These are phyloP conservation scores for Cladosporium cucumerinum DNA, from an alignment of 2,329 filamentous ascomycete species.

Conservation along the genomic window DNA sequence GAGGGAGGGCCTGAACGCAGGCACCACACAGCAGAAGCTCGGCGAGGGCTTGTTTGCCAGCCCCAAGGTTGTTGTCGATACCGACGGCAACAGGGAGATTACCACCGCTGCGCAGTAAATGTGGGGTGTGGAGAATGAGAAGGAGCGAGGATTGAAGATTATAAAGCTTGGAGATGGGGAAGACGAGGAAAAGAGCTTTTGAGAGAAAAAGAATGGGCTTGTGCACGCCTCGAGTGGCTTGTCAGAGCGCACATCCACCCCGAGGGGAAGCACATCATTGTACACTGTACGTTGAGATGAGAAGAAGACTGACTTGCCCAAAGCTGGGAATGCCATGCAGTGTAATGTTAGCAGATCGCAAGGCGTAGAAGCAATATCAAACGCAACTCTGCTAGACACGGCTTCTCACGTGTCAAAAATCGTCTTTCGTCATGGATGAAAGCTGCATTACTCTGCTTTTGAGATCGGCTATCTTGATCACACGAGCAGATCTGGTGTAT, in stretches of 20 bases:
- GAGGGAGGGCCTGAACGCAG: conserved; percentile 49
- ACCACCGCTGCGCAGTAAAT: conserved; percentile 20
- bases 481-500: too few species aligned
- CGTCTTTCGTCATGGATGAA: background rate
- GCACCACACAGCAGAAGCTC: conserved; percentile 32
- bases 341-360: conserved; percentile 12
- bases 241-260: background rate
- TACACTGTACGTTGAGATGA: conserved; percentile 10
- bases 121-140: background rate
- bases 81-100: conserved; percentile 18
- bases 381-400: conserved; percentile 1
- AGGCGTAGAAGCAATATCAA: conserved; percentile 11
- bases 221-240: background rate
- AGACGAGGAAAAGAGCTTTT: background rate
- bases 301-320: background rate
- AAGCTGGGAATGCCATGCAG: conserved; percentile 5
- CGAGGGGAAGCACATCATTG: conserved; percentile 1
- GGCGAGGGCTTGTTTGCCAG: conserved; percentile 32
- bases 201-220: background rate
- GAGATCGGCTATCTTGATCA: too few species aligned
- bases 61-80: conserved; percentile 17
- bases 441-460: background rate
- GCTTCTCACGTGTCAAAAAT: background rate
- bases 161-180: background rate
- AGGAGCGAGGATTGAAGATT: background rate